Evolutionary conservation across 2,329 filamentous ascomycete genomes (phyloP).

Genomic region (Colletotrichum sp.): DNA sequence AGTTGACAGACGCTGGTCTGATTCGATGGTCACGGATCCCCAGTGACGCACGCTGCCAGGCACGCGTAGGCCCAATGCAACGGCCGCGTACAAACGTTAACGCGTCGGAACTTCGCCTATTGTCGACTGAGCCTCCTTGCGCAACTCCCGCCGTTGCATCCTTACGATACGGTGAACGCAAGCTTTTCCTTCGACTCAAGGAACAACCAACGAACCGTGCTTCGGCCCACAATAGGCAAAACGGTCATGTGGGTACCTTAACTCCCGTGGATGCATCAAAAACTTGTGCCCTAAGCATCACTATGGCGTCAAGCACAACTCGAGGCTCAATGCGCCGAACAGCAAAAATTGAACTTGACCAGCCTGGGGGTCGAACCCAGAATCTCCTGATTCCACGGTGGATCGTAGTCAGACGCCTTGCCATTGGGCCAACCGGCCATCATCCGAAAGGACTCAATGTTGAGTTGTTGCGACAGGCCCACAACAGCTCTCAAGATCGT

Average conservation of each 20-base stretch:
- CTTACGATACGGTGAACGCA: not conserved
- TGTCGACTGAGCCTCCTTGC: not conserved
- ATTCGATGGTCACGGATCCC: not conserved
- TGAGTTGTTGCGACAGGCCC: not conserved
- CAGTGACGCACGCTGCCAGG: not conserved
- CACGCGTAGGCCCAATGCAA: not conserved
- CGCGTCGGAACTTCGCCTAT: not conserved
- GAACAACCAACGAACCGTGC: constrained; percentile 19
- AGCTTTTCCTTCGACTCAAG: not conserved
- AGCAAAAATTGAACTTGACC: constrained; percentile 2
- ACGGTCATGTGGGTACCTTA: not conserved
- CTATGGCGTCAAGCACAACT: not conserved
- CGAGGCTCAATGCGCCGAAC: no score
- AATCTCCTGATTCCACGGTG: constrained; percentile 17
- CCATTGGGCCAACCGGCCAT: constrained; percentile 39
- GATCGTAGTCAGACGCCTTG: constrained; percentile 49
- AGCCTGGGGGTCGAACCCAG: constrained; percentile 23
- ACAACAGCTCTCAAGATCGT: not conserved
- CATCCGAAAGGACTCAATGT: not conserved
- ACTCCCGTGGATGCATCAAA: not conserved
- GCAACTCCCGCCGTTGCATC: not conserved
- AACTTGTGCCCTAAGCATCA: not conserved
- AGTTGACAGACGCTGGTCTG: not conserved
- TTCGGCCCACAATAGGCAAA: not conserved
- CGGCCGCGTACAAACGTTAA: not conserved